Percentiles rank a stretch among this genome's conserved stretches.
phyloP scores from a whole-genome alignment of 306 rosid species.

The Crotalaria pallida region DNA sequence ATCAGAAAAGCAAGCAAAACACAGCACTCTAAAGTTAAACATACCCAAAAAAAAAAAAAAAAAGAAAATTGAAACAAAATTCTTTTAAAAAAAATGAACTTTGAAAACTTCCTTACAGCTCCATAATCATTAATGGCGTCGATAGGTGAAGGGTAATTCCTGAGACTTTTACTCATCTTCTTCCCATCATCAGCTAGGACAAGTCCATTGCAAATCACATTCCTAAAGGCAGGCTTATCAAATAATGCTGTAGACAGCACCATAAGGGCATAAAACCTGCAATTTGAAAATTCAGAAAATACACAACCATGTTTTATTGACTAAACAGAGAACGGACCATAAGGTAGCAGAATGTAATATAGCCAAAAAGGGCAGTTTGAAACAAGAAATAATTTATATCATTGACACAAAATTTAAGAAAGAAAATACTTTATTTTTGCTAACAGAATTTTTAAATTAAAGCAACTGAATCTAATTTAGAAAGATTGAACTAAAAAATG shows the following conservation, averaged over 20 bases:
- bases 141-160: constrained; percentile 86
- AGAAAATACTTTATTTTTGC: background rate
- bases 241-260: constrained; percentile 88
- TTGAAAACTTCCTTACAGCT: constrained; percentile 53
- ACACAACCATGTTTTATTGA: background rate
- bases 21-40: background rate
- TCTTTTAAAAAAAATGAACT: background rate
- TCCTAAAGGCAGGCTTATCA: constrained; percentile 90
- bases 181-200: constrained; percentile 96
- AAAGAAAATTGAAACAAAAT: too few species aligned
- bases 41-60: background rate
- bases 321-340: background rate
- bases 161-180: constrained; percentile 95
- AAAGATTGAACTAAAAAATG: background rate
- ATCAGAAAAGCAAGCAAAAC: constrained; percentile 6
- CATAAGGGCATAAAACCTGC: constrained; percentile 98
- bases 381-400: too few species aligned
- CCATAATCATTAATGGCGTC: constrained; percentile 81
- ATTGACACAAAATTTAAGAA: background rate
- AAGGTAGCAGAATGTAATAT: background rate
- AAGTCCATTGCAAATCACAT: constrained; percentile 95
- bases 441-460: background rate
- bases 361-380: too few species aligned
- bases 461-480: background rate
- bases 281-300: constrained; percentile 17